Conservation (phyloP, 495 filamentous ascomycete genomes). For the Hypoxylon trugodes region DNA sequence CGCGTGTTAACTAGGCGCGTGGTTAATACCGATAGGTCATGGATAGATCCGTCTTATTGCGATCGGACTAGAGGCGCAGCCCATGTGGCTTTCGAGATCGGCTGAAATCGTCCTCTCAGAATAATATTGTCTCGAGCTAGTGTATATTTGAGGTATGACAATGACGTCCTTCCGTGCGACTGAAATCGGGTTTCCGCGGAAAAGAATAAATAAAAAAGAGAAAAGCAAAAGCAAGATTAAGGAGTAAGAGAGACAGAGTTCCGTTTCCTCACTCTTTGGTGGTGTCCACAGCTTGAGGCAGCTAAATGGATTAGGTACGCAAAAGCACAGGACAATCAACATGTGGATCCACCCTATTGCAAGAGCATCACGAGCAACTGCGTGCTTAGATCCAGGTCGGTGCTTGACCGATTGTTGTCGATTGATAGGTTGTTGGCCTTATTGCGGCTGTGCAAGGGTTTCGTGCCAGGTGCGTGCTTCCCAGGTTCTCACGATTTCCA, state of each 20-base stretch:
- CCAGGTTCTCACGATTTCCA: too few species aligned
- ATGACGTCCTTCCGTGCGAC: neutral
- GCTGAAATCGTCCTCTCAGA: neutral
- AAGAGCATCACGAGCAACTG: conserved; percentile 30
- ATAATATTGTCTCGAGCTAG: neutral
- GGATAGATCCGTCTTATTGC: conserved; percentile 17
- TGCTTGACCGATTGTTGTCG: conserved; percentile 14
- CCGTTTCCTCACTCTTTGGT: neutral
- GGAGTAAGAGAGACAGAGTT: neutral
- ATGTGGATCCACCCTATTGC: conserved; percentile 23
- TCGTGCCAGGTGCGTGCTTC: conserved; percentile 12
- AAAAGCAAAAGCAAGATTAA: conserved; percentile 1
- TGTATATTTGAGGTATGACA: neutral
- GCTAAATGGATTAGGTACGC: conserved; percentile 19
- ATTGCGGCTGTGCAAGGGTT: conserved; percentile 36
- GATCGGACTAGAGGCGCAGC: conserved; percentile 29
- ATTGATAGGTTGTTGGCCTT: conserved; percentile 22
- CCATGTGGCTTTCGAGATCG: conserved; percentile 22
- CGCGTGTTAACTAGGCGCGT: neutral
- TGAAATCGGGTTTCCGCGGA: too few species aligned
- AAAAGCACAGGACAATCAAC: conserved; percentile 19
- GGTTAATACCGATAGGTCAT: conserved; percentile 12
- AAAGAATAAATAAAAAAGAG: neutral
- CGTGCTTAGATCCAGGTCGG: conserved; percentile 15
- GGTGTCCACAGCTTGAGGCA: conserved; percentile 21